A percentile compares a stretch with the other conserved stretches of the same genome.
Evolutionary conservation across 495 filamentous ascomycete species (phyloP).

Genomic region (Bombardia bombarda): DNA sequence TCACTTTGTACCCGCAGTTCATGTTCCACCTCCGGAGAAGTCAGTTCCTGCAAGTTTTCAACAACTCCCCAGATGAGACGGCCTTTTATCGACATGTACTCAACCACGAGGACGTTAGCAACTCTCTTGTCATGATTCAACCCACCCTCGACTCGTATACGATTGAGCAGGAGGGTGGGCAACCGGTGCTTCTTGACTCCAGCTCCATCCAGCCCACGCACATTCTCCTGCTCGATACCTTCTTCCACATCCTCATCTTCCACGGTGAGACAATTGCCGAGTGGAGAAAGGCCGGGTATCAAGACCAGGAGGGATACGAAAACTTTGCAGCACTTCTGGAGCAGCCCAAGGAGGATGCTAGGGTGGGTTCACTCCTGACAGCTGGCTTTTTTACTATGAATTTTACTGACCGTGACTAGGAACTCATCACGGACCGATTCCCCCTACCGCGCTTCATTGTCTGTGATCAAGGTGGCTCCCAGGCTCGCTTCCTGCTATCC

Average conservation of each 20-base stretch:
- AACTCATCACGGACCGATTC: constrained; percentile 95
- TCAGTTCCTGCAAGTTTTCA: constrained; percentile 99
- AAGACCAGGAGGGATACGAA: constrained; percentile 97
- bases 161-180: constrained; percentile 83
- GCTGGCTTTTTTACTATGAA: too few relatives aligned
- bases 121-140: constrained; percentile 98
- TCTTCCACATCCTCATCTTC: constrained; percentile 99
- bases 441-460: constrained; percentile 97
- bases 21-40: constrained; percentile 98
- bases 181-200: constrained; percentile 90
- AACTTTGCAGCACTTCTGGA: constrained; percentile 87
- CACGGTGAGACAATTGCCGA: constrained; percentile 96
- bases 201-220: constrained; percentile 92
- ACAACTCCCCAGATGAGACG: constrained; percentile 98
- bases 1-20: constrained; percentile 97
- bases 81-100: constrained; percentile 97
- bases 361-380: constrained; percentile 66
- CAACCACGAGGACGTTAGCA: constrained; percentile 94
- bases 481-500: constrained; percentile 93
- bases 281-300: constrained; percentile 97
- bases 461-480: constrained; percentile 95
- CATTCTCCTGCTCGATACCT: constrained; percentile 92
- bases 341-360: constrained; percentile 94
- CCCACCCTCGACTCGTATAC: constrained; percentile 97
- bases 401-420: constrained; percentile 43